Base-by-base conservation (phyloP, 108 stramenopile species). In the Conticribra guillardii region DNA sequence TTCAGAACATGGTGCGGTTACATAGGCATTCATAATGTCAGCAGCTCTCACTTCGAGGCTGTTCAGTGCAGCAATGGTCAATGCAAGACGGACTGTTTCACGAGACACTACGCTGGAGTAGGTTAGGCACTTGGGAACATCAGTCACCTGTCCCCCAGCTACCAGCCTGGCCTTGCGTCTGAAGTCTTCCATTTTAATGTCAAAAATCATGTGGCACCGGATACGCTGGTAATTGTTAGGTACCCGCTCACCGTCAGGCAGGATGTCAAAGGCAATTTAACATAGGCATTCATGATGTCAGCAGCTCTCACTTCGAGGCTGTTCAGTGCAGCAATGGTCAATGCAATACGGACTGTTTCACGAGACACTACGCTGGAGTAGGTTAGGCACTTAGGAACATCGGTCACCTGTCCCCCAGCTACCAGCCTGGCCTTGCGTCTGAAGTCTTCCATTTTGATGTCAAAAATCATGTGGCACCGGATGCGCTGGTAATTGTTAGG, bases 131-230 rank as follows among this genome's bases (percentile, higher is more conserved):
- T 74, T 37, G 7, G 81, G 82, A 8, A 78, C 23, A 47, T 81
- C 73, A 15, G 68, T 71, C 30, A 30, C 60, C 62, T 86, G n/a
- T n/a, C n/a, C n/a, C n/a, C n/a, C n/a, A n/a, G n/a, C n/a, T n/a
- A n/a, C n/a, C n/a, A n/a, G n/a, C 14, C 84, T 54, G 0, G 84
- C 79, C 53, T 89, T 86, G 2, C 77, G 29, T 17, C 73, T 60
- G 11, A 63, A 26, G 41, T 68, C 63, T 19, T 70, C 74, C 18
- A 44, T 47, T 54, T 80, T 81, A 22, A 31, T 19, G 9, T 5
- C 56, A 33, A 30, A 57, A 22, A 31, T 33, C 1, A 57, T 32
- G 9, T 57, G 31, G n/a, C n/a, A n/a, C n/a, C n/a, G n/a, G n/a
- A n/a, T n/a, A n/a, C n/a, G n/a, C n/a, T n/a, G n/a, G n/a, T 53